Evolutionary conservation across 768 basidiomycete genomes (phyloP), one percentile per base, ranked within the genome.

Genomic region (Lactarius psammicola): DNA sequence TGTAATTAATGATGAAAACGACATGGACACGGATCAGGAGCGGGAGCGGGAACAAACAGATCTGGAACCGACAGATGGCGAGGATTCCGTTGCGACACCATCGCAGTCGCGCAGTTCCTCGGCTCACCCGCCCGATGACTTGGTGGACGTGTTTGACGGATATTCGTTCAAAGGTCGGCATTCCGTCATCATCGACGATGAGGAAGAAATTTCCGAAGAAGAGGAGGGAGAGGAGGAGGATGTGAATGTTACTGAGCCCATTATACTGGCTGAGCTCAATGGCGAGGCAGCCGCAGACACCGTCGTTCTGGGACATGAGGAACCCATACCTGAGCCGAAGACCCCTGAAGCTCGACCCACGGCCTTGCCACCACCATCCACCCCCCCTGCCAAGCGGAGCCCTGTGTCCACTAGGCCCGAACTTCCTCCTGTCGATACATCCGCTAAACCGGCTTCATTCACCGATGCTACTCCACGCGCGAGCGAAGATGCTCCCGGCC

Each of bases 151-250:
- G 34, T 97, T 95, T 73, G 94, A 95, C 75, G 94, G 94, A 4
- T 97, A 97, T 77, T 93, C 91, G 55, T 97, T 92, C 83, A 93
- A 92, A 76, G 94, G 92, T 11, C 81, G 90, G 20, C 82, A 92
- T 76, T 93, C 92, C 2, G 82, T 94, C 66, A 77, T 93, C 59
- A 76, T 93, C 54, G 91, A 89, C 69, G 87, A 86, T 23, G 89
- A 88, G 1, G 86, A 84, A 6, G 87, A 87, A 8, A 85, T 84
- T 61, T 80, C 72, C 33, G 78, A 73, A 65, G 81, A 83, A 31
- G 83, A 81, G 4, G 82, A 81, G 40, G 77, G n/a, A n/a, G n/a
- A 75, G 6, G 82, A 82, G 33, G 77, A 76, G 38, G 74, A 78
- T 28, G 78, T 74, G 58, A 70, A 74, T 20, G 62, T 63, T 3